These are phyloP conservation scores for Ceratocystiopsis minuta DNA, from an alignment of 2,329 filamentous ascomycete species.

Conservation along the genomic window DNA sequence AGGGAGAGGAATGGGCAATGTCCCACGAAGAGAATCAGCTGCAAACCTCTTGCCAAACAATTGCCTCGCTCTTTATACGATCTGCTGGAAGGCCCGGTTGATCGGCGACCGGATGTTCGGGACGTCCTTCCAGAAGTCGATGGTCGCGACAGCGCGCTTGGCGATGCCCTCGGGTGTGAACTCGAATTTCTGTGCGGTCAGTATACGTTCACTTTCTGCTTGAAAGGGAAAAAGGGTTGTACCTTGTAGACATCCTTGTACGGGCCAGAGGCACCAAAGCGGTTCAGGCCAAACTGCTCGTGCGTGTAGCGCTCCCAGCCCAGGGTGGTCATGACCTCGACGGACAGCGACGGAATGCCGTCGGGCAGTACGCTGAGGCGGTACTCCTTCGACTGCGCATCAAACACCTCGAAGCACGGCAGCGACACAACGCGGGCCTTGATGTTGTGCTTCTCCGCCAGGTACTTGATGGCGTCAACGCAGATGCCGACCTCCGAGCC, in stretches of 20 bases:
- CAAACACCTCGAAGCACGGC: slow-evolving; percentile 95
- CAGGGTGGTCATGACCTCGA: slow-evolving; percentile 94
- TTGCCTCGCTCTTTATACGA: slow-evolving; percentile 45
- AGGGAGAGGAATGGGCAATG: too few relatives aligned
- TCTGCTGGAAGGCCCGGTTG: slow-evolving; percentile 95
- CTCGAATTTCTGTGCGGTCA: slow-evolving; percentile 68
- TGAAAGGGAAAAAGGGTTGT: slow-evolving; percentile 22
- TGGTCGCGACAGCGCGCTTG: slow-evolving; percentile 81
- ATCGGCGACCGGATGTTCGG: slow-evolving; percentile 82
- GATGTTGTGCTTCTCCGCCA: slow-evolving; percentile 75
- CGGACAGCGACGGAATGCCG: slow-evolving; percentile 78
- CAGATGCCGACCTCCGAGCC: slow-evolving; percentile 92
- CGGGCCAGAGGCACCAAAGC: slow-evolving; percentile 91
- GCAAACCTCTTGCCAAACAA: too few relatives aligned
- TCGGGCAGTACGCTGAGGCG: slow-evolving; percentile 81
- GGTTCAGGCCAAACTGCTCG: slow-evolving; percentile 98
- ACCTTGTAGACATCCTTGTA: slow-evolving; percentile 97
- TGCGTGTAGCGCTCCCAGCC: slow-evolving; percentile 99
- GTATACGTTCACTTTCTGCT: slow-evolving; percentile 12
- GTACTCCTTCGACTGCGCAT: slow-evolving; percentile 88
- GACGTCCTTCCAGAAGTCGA: slow-evolving; percentile 94
- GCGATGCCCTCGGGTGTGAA: slow-evolving; percentile 93
- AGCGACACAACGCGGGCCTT: slow-evolving; percentile 86
- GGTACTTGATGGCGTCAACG: slow-evolving; percentile 79
- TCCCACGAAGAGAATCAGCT: too few relatives aligned